Percentiles rank a stretch among this genome's conserved stretches.
phyloP scores from a whole-genome alignment of 352 stramenopile species.

The Phytophthora europaea region DNA sequence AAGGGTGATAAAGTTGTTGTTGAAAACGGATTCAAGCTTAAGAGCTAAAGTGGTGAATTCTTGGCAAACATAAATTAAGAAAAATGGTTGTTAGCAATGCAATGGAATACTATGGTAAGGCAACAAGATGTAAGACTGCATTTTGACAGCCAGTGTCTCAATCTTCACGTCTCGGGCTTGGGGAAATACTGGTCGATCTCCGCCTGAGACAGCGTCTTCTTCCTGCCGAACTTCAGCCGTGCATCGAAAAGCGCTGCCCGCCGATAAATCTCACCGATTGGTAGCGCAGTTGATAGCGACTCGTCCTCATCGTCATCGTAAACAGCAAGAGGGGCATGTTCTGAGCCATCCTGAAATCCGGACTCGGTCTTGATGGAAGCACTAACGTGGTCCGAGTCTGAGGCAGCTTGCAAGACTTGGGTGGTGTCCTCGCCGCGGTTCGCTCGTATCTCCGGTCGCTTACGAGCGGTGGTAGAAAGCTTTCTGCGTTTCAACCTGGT shows the following conservation, averaged over 20 bases:
- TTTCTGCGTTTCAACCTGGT: not conserved
- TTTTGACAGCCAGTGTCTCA: not conserved
- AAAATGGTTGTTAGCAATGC: not conserved
- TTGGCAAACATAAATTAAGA: not conserved
- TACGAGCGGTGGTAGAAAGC: not conserved
- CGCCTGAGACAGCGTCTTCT: not conserved
- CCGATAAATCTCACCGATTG: not conserved
- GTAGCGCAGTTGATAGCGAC: not conserved
- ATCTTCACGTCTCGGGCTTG: not conserved
- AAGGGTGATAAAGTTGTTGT: too few relatives aligned
- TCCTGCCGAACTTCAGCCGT: not conserved
- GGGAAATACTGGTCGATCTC: not conserved
- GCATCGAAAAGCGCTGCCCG: not conserved
- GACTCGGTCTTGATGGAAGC: not conserved
- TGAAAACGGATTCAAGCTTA: too few relatives aligned
- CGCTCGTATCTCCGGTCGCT: not conserved
- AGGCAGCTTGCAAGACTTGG: not conserved
- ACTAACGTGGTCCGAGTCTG: not conserved
- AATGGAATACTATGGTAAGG: not conserved
- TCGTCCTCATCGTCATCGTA: not conserved
- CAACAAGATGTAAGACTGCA: too few relatives aligned
- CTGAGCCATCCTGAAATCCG: not conserved
- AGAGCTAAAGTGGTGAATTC: too few relatives aligned
- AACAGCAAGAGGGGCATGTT: not conserved
- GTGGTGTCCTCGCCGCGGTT: not conserved